A percentile compares a stretch with the other conserved stretches of the same genome.
These are phyloP conservation scores for Hyaloperonospora brassicae DNA, from an alignment of 352 stramenopile genomes.

Conservation along the genomic window DNA sequence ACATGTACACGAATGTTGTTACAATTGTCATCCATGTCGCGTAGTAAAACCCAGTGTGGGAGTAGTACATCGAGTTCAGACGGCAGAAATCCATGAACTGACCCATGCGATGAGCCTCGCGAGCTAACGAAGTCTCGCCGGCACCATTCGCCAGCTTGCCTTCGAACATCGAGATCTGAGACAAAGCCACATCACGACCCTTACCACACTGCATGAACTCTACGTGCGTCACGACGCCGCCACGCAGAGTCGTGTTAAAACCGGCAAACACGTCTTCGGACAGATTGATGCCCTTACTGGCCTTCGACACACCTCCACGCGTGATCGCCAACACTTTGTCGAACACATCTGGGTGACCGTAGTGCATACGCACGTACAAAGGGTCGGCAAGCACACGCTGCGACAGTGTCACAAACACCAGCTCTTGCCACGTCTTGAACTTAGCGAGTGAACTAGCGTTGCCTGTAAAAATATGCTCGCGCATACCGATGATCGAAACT, in stretches of 20 bases:
- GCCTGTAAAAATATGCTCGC: conserved; percentile 82
- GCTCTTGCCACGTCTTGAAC: conserved; percentile 82
- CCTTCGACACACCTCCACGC: conserved; percentile 68
- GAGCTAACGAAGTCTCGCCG: conserved; percentile 65
- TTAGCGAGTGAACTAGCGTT: conserved; percentile 76
- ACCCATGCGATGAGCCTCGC: conserved; percentile 78
- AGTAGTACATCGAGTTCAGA: conserved; percentile 84
- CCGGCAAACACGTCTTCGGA: conserved; percentile 82
- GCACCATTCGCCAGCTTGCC: conserved; percentile 79
- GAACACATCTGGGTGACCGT: conserved; percentile 79
- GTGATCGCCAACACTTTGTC: conserved; percentile 74
- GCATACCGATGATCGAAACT: conserved; percentile 80
- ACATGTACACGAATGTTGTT: conserved; percentile 85
- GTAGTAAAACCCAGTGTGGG: conserved; percentile 82
- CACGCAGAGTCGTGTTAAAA: conserved; percentile 72
- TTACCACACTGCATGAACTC: conserved; percentile 87
- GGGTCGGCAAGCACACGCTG: conserved; percentile 73
- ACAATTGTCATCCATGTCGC: conserved; percentile 84
- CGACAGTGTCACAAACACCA: conserved; percentile 79
- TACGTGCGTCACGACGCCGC: conserved; percentile 70
- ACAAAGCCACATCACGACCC: conserved; percentile 74
- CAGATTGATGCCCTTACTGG: conserved; percentile 79
- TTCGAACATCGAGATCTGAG: conserved; percentile 84
- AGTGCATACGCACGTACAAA: conserved; percentile 75
- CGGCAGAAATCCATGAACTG: conserved; percentile 85